phyloP scores from a whole-genome alignment of 129 eudicot genomes.

The Flaveria robusta region DNA sequence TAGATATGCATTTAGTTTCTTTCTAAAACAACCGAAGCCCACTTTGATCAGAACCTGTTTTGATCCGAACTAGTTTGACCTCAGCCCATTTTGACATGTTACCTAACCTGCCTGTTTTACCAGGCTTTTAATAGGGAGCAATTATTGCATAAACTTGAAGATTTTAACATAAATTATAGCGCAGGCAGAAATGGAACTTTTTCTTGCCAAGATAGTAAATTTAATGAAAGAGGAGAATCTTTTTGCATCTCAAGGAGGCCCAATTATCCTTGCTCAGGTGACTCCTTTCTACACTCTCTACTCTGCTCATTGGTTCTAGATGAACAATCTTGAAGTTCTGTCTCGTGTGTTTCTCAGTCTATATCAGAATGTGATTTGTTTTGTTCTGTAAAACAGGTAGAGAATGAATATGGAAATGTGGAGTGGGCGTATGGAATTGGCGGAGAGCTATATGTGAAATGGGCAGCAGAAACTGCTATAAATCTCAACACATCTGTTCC shows the following conservation, averaged over 20 bases:
- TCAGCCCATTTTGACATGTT: background rate
- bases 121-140: background rate
- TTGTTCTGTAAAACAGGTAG: constrained; percentile 51
- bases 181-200: constrained; percentile 79
- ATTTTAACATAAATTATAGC: background rate
- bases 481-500: constrained; percentile 68
- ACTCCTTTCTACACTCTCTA: background rate
- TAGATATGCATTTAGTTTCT: background rate
- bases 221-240: constrained; percentile 79
- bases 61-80: background rate
- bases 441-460: constrained; percentile 60
- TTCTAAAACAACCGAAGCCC: background rate
- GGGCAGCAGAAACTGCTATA: constrained; percentile 87
- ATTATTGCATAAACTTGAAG: constrained; percentile 6
- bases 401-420: constrained; percentile 81
- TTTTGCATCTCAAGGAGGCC: constrained; percentile 90
- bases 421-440: constrained; percentile 69
- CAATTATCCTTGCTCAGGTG: constrained; percentile 81
- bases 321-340: background rate
- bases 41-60: background rate
- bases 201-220: constrained; percentile 65
- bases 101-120: background rate
- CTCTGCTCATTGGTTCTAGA: background rate
- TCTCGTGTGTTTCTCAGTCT: constrained; percentile 1
- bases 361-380: constrained; percentile 11